These are phyloP conservation scores for Nemania sp. DNA, from an alignment of 2,329 filamentous ascomycete genomes.

Conservation along the genomic window DNA sequence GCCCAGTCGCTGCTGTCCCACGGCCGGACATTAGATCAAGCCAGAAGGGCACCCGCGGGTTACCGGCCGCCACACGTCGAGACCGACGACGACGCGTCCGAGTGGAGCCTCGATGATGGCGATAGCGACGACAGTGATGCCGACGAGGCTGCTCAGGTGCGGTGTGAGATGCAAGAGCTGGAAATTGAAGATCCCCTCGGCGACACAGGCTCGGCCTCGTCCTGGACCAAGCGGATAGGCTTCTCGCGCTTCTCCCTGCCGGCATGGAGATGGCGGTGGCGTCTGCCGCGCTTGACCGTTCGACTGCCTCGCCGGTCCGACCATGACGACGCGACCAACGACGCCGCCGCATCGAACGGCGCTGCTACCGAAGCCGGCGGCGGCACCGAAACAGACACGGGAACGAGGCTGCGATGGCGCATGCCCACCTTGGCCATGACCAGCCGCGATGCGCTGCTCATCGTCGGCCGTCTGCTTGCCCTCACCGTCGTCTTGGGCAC, in stretches of 20 bases:
- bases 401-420: slow-evolving; percentile 35
- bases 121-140: slow-evolving; percentile 50
- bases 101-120: slow-evolving; percentile 47
- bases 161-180: slow-evolving; percentile 86
- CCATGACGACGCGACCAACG: slow-evolving; percentile 14
- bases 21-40: slow-evolving; percentile 44
- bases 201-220: slow-evolving; percentile 42
- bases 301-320: slow-evolving; percentile 48
- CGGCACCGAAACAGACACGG: no score
- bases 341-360: slow-evolving; percentile 24
- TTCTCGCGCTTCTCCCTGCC: slow-evolving; percentile 50
- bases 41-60: slow-evolving; percentile 51
- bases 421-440: slow-evolving; percentile 47
- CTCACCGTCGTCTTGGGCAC: slow-evolving; percentile 75
- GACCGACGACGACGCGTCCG: slow-evolving; percentile 58
- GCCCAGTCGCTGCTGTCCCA: slow-evolving; percentile 73
- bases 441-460: slow-evolving; percentile 54
- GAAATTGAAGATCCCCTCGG: slow-evolving; percentile 73
- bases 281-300: slow-evolving; percentile 54
- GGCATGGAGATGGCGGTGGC: slow-evolving; percentile 59
- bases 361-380: no score
- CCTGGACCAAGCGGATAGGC: slow-evolving; percentile 59
- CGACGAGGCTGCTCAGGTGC: slow-evolving; percentile 61
- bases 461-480: slow-evolving; percentile 74
- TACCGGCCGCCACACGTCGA: slow-evolving; percentile 79